These are phyloP conservation scores for Arachnomyces sp. DNA, from an alignment of 2,329 filamentous ascomycete genomes.

Conservation along the genomic window DNA sequence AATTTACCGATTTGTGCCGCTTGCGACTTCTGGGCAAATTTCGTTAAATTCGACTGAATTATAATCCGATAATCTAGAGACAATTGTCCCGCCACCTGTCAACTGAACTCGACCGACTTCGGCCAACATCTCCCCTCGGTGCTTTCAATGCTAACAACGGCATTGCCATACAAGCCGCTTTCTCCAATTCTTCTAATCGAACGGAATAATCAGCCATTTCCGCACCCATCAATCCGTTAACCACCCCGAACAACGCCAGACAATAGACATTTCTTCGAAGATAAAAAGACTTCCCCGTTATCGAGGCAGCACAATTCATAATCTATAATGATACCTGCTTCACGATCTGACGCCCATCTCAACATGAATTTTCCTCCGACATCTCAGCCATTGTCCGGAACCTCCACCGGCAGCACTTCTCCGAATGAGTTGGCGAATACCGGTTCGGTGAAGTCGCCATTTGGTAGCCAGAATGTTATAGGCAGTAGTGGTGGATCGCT, in stretches of 20 bases:
- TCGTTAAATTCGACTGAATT: no score
- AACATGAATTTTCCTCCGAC: constrained; percentile 72
- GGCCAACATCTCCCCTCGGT: no score
- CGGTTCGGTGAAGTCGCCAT: constrained; percentile 61
- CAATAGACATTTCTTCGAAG: constrained; percentile 2
- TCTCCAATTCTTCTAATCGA: no score
- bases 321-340: constrained; percentile 84
- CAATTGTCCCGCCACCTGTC: no score
- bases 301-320: constrained; percentile 36
- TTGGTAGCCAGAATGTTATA: constrained; percentile 60
- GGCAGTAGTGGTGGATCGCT: constrained; percentile 45
- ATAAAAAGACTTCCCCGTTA: neutral
- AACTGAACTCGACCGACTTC: no score
- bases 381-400: constrained; percentile 64
- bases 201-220: no score
- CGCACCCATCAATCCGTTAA: no score
- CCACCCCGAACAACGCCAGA: constrained; percentile 3
- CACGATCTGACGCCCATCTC: constrained; percentile 75
- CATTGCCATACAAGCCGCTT: no score
- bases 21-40: neutral
- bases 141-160: no score
- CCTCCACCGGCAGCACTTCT: constrained; percentile 72
- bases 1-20: neutral
- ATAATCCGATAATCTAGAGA: no score
- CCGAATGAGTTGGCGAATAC: constrained; percentile 65